phyloP scores from a whole-genome alignment of 495 filamentous ascomycete genomes.

The Staphylotrichum longicolle region DNA sequence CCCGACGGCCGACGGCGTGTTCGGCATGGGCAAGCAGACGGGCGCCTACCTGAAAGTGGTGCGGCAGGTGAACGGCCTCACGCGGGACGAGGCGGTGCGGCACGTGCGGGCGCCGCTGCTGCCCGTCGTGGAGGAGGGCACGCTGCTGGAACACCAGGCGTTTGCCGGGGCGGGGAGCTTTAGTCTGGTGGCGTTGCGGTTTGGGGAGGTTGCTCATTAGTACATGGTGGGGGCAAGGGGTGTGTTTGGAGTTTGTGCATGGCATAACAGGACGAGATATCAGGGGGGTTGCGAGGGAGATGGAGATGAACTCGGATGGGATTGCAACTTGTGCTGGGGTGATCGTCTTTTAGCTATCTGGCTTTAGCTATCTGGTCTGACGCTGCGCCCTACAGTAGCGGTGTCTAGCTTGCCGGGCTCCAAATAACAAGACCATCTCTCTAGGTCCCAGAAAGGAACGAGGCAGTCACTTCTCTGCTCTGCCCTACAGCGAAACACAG shows the following conservation, averaged over 20 bases:
- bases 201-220: not conserved
- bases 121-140: constrained; percentile 18
- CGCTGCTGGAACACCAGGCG: constrained; percentile 25
- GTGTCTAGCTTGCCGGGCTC: no score
- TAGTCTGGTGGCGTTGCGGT: constrained; percentile 23
- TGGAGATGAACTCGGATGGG: not conserved
- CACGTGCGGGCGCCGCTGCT: constrained; percentile 10
- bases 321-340: not conserved
- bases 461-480: not conserved
- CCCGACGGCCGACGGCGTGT: not conserved
- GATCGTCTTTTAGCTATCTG: not conserved
- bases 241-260: not conserved
- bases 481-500: constrained; percentile 43
- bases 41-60: constrained; percentile 13
- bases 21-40: not conserved
- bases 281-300: no score
- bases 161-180: constrained; percentile 38
- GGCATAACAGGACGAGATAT: no score
- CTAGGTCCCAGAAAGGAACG: not conserved
- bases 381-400: not conserved
- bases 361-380: not conserved
- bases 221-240: not conserved
- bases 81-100: constrained; percentile 21
- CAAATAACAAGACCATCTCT: not conserved
- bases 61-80: constrained; percentile 15